A percentile compares a stretch with the other conserved stretches of the same genome.
Conservation (phyloP, 23 red algal species). For the Gracilaria vermiculophylla region DNA sequence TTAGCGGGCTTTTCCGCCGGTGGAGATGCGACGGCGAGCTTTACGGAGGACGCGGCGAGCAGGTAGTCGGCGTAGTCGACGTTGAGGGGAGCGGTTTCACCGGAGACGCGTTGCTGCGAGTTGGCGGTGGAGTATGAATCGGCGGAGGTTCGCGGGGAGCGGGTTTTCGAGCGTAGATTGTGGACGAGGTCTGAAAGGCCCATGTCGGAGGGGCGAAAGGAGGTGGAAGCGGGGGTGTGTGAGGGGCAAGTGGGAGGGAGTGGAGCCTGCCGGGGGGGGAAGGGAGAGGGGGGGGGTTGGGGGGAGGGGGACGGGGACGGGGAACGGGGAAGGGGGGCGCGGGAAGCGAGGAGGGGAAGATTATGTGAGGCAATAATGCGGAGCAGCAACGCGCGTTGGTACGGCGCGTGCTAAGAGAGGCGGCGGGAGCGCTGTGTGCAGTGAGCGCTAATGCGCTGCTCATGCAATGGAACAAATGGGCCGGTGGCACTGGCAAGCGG, state of each 20-base stretch:
- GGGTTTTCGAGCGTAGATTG: slow-evolving; percentile 10
- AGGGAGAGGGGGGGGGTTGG: neutral
- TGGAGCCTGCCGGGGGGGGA: neutral
- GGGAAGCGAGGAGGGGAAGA: neutral
- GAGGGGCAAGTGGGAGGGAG: neutral
- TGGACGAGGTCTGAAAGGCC: slow-evolving; percentile 2
- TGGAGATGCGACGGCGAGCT: neutral
- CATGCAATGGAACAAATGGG: too few relatives aligned
- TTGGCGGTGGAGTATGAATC: slow-evolving; percentile 25
- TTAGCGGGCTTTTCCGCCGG: neutral
- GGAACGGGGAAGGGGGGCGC: neutral
- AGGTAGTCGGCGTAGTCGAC: neutral
- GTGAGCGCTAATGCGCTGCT: too few relatives aligned
- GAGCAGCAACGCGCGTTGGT: neutral
- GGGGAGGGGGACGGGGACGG: neutral
- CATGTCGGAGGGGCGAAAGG: neutral
- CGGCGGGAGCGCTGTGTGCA: too few relatives aligned
- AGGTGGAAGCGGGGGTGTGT: neutral
- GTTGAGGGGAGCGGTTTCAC: neutral
- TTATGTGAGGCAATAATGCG: neutral
- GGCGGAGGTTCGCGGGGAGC: slow-evolving; percentile 4
- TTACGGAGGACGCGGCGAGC: neutral
- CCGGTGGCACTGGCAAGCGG: neutral
- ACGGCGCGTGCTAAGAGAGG: neutral
- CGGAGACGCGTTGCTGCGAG: slow-evolving; percentile 5